Percentiles rank a stretch among this genome's conserved stretches.
These are phyloP conservation scores for Leishmania braziliensis DNA, from an alignment of 208 protist genomes.

Conservation along the genomic window DNA sequence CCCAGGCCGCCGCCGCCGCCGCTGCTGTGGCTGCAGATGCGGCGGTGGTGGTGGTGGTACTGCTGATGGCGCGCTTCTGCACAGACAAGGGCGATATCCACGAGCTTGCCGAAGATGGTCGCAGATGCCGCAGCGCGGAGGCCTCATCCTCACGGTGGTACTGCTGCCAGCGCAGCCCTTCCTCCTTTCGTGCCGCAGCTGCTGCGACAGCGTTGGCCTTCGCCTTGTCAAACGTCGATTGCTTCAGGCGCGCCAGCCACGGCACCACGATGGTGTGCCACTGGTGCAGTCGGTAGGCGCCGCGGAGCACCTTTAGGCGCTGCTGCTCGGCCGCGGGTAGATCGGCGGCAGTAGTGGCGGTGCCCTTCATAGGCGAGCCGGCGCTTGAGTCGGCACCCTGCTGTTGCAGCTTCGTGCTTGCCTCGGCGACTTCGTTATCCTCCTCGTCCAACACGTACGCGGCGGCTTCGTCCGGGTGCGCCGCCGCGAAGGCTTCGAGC, in stretches of 20 bases:
- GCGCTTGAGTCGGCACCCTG: background rate
- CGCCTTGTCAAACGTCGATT: constrained; percentile 16
- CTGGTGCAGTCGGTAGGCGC: constrained; percentile 43
- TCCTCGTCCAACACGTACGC: constrained; percentile 38
- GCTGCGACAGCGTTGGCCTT: constrained; percentile 10
- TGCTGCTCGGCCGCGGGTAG: constrained; percentile 9
- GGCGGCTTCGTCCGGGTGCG: constrained; percentile 29
- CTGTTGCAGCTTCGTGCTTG: constrained; percentile 12
- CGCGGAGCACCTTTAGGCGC: constrained; percentile 21
- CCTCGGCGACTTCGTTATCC: constrained; percentile 22
- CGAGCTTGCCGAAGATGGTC: constrained; percentile 12
- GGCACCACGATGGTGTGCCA: constrained; percentile 36
- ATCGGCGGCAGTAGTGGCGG: background rate
- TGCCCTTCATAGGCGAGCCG: background rate
- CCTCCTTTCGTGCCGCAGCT: constrained; percentile 25
- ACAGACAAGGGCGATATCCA: constrained; percentile 35
- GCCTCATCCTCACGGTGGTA: constrained; percentile 45
- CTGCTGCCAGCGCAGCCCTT: constrained; percentile 37
- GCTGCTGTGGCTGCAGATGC: background rate
- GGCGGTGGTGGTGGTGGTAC: background rate
- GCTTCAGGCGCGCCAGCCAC: constrained; percentile 37
- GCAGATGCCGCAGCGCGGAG: constrained; percentile 11
- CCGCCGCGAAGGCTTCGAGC: constrained; percentile 35
- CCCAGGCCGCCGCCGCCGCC: constrained; percentile 8
- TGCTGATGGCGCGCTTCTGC: constrained; percentile 16